These are phyloP conservation scores for Penicillium flavigenum DNA, from an alignment of 495 filamentous ascomycete species.

Conservation along the genomic window DNA sequence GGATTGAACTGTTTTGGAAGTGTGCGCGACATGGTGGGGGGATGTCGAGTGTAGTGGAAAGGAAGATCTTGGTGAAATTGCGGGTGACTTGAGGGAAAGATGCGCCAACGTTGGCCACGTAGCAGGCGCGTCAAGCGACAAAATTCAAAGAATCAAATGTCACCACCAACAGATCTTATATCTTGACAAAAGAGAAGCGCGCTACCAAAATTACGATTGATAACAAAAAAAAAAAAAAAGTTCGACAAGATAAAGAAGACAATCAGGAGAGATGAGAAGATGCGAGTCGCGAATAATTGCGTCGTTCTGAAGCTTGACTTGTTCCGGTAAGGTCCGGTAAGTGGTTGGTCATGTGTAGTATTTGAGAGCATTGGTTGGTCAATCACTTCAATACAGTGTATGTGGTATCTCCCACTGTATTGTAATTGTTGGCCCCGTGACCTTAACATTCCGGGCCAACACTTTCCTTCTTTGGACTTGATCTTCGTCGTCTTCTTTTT, in stretches of 20 bases:
- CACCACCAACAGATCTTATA: constrained; percentile 12
- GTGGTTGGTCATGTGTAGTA: constrained; percentile 13
- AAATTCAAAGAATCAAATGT: constrained; percentile 12
- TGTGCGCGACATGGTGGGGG: constrained; percentile 57
- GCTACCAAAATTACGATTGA: constrained; percentile 7
- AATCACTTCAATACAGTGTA: constrained; percentile 13
- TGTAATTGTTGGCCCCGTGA: constrained; percentile 24
- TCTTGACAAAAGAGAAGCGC: neutral
- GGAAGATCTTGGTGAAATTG: constrained; percentile 1
- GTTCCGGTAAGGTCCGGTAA: constrained; percentile 31
- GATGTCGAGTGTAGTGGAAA: constrained; percentile 6
- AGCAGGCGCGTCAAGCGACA: constrained; percentile 45
- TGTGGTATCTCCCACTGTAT: neutral
- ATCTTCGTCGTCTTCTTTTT: neutral
- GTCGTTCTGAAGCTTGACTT: constrained; percentile 24
- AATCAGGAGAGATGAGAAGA: constrained; percentile 29
- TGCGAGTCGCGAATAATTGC: constrained; percentile 22
- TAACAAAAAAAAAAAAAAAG: constrained; percentile 3
- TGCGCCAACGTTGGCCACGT: constrained; percentile 47
- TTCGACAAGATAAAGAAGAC: constrained; percentile 16
- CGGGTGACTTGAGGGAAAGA: constrained; percentile 6
- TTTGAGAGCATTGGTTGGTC: constrained; percentile 9
- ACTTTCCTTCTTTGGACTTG: neutral
- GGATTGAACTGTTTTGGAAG: constrained; percentile 75
- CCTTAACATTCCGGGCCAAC: constrained; percentile 12